Base-by-base conservation (phyloP, 768 basidiomycete species). In the Lactarius hengduanensis region DNA sequence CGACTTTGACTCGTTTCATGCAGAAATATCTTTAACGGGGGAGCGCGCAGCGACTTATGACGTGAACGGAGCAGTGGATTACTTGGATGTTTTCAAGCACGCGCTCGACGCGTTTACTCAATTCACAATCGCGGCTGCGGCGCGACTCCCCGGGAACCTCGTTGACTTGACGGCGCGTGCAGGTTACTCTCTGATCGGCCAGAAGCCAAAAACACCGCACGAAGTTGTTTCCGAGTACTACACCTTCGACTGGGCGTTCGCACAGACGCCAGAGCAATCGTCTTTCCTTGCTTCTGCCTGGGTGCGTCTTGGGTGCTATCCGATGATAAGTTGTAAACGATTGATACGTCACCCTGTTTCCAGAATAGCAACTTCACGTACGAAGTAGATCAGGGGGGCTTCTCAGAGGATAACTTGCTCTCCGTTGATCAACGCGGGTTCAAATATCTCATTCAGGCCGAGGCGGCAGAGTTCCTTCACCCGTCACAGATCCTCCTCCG, bases 201-300 rank as follows among this genome's bases (percentile, higher is more conserved):
- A 75, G n/a, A 83, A 79, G 66, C 77, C 82, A 0, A 72, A 70
- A 63, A 80, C 79, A 11, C 75, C 79, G 2, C 80, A 82, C 63
- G 81, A 80, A n/a, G 74, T 73, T 58, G 86, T 78, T n/a, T 77
- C 82, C 10, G 85, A 88, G 72, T 88, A 88, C 70, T 88, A 88
- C 70, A 75, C 81, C 66, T 81, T 84, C 60, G 74, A 81, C 70
- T 80, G 69, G 65, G 82, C 84, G 70, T 82, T 80, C 68, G 83
- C 78, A 28, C 82, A 87, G 73, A 80, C 82, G 1, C 86, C 87
- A 0, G 84, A 85, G 26, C 32, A 84, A 71, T 81, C 80, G 0
- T 86, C 85, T 0, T 78, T 79, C 75, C 76, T 87, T 26, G 84
- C 86, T 13, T 81, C 84, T 4, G 80, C 85, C 26, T 83, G 84